Evolutionary conservation across 2,329 filamentous ascomycete genomes (phyloP).

Genomic region (Volutella citrinella): DNA sequence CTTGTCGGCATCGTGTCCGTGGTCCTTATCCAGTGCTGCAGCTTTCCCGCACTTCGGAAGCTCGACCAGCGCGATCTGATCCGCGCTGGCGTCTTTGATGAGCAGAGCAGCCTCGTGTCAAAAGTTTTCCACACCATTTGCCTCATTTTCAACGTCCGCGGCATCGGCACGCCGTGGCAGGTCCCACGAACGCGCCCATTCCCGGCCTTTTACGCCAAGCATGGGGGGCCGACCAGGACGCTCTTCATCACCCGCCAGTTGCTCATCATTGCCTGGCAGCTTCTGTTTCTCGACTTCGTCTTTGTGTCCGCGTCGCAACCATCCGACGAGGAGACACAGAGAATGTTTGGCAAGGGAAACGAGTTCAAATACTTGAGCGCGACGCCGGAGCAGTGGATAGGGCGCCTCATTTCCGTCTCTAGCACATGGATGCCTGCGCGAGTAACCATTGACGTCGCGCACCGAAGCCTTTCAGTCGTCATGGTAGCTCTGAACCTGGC

Average conservation of each 20-base stretch:
- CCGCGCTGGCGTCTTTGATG: neutral
- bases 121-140: constrained; percentile 1
- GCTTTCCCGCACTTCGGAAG: constrained; percentile 3
- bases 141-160: constrained; percentile 8
- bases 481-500: constrained; percentile 1
- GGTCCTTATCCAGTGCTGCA: constrained; percentile 7
- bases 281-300: constrained; percentile 6
- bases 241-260: constrained; percentile 5
- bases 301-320: neutral
- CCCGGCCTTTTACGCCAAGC: constrained; percentile 2
- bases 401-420: constrained; percentile 4
- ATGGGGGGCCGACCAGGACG: constrained; percentile 1
- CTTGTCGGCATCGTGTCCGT: neutral
- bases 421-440: constrained; percentile 5
- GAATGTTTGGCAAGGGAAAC: constrained; percentile 7
- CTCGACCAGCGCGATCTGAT: constrained; percentile 4
- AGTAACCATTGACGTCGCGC: constrained; percentile 3
- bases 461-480: constrained; percentile 4
- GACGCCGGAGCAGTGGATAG: constrained; percentile 11
- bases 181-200: constrained; percentile 1
- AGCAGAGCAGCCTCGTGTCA: neutral
- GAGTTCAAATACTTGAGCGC: constrained; percentile 9
- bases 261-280: constrained; percentile 6
- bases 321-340: constrained; percentile 1
- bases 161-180: constrained; percentile 8